Base-by-base conservation (phyloP, 352 stramenopile species). In the Globisporangium barbulae region DNA sequence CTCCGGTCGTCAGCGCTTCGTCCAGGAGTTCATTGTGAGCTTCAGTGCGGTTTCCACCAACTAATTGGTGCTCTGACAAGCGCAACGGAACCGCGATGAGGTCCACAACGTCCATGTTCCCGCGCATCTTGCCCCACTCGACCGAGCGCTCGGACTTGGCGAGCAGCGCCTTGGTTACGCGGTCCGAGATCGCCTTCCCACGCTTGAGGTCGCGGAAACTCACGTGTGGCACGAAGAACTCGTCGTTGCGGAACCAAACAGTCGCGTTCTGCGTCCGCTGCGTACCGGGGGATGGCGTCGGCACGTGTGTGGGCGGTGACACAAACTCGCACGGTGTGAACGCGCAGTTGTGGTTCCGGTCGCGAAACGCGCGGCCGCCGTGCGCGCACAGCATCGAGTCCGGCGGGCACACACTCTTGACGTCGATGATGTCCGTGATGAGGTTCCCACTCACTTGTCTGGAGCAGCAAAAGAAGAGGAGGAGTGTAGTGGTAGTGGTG, bases 291-390 rank as follows among this genome's bases (percentile, higher is more conserved):
- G 62, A 25, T 3, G 65, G 53, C 5, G 50, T 57, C 2, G 67
- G 63, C 19, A 28, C 28, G 1, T 33, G 7, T 6, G 61, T 53
- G 0, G 60, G 45, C 1, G 70, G 28, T 4, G 64, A 17, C 0
- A 83, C 65, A 19, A 83, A 64, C 41, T 74, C 64, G 49, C 78
- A 87, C 6, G 74, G 74, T 4, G 73, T 78, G 65, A 85, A 85
- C 31, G 65, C 59, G 54, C 76, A 85, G n/a, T 69, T 39, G 59
- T 80, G 66, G 6, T 66, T 54, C 17, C 41, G 58, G 35, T 83
- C 66, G 41, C 75, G 78, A 45, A 75, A 83, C 2, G 70, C 65
- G 42, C 69, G 69, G 3, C 65, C 69, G 57, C 73, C 73, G 49
- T 82, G 71, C 21, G 74, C 67, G 62, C 78, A 87, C 35, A 71